A percentile compares a stretch with the other conserved stretches of the same genome.
Conservation (phyloP, 2,329 filamentous ascomycete genomes). For the Aspergillus bombycis region DNA sequence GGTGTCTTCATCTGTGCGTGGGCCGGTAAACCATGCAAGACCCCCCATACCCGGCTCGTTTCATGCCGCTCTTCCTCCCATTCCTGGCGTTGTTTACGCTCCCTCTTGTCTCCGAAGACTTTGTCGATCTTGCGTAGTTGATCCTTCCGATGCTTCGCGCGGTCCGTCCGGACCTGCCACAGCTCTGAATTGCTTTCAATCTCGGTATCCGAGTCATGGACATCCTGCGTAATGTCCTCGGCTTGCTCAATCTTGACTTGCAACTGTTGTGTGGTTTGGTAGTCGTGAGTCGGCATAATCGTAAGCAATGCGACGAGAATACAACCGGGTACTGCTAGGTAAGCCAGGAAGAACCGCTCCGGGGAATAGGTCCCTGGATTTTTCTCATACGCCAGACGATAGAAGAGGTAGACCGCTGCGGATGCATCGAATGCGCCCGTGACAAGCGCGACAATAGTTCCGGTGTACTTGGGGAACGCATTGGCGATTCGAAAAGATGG, state of each 20-base stretch:
- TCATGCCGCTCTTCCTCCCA: constrained; percentile 70
- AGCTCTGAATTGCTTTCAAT: constrained; percentile 55
- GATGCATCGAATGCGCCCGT: constrained; percentile 84
- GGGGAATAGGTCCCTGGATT: constrained; percentile 48
- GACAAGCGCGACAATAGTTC: constrained; percentile 74
- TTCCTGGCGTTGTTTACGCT: constrained; percentile 59
- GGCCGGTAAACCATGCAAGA: constrained; percentile 73
- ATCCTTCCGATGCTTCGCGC: constrained; percentile 62
- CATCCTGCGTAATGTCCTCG: constrained; percentile 36
- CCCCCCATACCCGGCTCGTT: constrained; percentile 79
- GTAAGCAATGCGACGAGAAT: constrained; percentile 68
- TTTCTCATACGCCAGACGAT: constrained; percentile 70
- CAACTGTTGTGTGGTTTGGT: constrained; percentile 78
- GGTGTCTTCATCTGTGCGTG: constrained; percentile 72
- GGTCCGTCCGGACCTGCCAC: constrained; percentile 53
- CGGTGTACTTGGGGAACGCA: constrained; percentile 74
- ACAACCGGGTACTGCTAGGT: constrained; percentile 69
- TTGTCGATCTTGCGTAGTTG: constrained; percentile 70
- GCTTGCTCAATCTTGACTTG: constrained; percentile 66
- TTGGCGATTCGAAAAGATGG: constrained; percentile 82
- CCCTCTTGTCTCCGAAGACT: constrained; percentile 68
- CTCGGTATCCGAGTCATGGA: constrained; percentile 55
- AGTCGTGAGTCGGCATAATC: constrained; percentile 71
- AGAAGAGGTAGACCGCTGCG: constrained; percentile 75
- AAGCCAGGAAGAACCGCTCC: constrained; percentile 70